Percentiles rank a stretch among this genome's conserved stretches.
These are phyloP conservation scores for Liquidambar formosana DNA, from an alignment of 164 flowering plant species.

Conservation along the genomic window DNA sequence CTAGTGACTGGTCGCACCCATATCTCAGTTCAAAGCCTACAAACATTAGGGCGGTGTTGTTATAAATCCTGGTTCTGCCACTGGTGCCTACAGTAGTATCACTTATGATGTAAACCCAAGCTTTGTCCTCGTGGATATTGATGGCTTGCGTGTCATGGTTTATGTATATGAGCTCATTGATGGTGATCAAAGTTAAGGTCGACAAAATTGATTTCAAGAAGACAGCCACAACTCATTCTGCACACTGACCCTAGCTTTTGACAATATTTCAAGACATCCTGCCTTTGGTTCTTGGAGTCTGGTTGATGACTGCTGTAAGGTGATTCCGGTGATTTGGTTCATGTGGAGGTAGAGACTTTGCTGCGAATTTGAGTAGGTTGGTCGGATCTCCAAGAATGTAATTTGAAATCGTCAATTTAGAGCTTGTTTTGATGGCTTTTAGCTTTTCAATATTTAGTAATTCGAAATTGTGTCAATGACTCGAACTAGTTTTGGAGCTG, in stretches of 20 bases:
- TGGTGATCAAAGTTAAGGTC: constrained; percentile 84
- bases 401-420: too few relatives aligned
- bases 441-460: too few relatives aligned
- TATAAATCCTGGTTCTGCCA: constrained; percentile 86
- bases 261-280: too few relatives aligned
- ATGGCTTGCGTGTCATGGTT: constrained; percentile 78
- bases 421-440: too few relatives aligned
- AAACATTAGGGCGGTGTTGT: constrained; percentile 91
- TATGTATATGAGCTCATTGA: constrained; percentile 88
- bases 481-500: too few relatives aligned
- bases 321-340: too few relatives aligned
- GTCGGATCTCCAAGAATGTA: too few relatives aligned
- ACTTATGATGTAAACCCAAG: constrained; percentile 86
- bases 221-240: constrained; percentile 34
- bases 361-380: too few relatives aligned
- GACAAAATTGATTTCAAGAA: constrained; percentile 92
- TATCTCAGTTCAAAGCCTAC: constrained; percentile 80
- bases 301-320: too few relatives aligned
- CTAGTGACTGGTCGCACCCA: constrained; percentile 92
- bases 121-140: constrained; percentile 87
- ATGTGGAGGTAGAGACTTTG: too few relatives aligned
- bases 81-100: constrained; percentile 82
- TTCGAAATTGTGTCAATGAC: too few relatives aligned
- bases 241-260: neutral
- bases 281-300: too few relatives aligned